Evolutionary conservation across 2,329 filamentous ascomycete species (phyloP).

Genomic region (Aurifilum marmelostoma): DNA sequence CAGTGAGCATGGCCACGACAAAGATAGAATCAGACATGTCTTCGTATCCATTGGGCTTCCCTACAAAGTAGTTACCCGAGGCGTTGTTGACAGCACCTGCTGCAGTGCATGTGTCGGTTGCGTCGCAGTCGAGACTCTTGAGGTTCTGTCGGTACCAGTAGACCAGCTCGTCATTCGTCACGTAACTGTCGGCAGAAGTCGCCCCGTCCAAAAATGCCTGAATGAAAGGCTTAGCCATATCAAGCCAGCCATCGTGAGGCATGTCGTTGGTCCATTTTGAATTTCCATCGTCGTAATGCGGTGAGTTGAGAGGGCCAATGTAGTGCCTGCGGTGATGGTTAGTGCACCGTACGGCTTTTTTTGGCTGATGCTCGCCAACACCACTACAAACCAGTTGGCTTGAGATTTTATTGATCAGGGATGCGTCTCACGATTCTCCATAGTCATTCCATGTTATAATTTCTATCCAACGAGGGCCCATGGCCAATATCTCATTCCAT

Average conservation of each 20-base stretch:
- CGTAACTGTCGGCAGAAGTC: slow-evolving; percentile 40
- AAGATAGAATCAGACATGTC: slow-evolving; percentile 54
- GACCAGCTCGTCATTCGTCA: slow-evolving; percentile 52
- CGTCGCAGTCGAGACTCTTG: slow-evolving; percentile 50
- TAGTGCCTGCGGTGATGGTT: slow-evolving; percentile 44
- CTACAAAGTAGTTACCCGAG: slow-evolving; percentile 56
- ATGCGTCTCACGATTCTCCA: slow-evolving; percentile 46
- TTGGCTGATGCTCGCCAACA: background rate
- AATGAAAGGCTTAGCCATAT: slow-evolving; percentile 57
- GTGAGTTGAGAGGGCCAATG: slow-evolving; percentile 51
- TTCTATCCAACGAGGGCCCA: slow-evolving; percentile 52
- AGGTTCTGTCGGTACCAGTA: slow-evolving; percentile 61
- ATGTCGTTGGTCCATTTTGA: slow-evolving; percentile 56
- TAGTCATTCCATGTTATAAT: slow-evolving; percentile 55
- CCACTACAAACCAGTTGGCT: too few relatives aligned
- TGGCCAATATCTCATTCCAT: slow-evolving; percentile 52
- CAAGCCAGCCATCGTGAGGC: slow-evolving; percentile 57
- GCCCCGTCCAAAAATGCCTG: slow-evolving; percentile 54
- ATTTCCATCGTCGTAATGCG: slow-evolving; percentile 46
- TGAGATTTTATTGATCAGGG: background rate
- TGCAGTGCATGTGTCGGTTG: slow-evolving; percentile 54
- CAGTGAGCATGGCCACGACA: slow-evolving; percentile 54
- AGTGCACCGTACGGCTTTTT: background rate
- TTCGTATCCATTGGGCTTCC: slow-evolving; percentile 54
- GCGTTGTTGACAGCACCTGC: slow-evolving; percentile 43